These are phyloP conservation scores for Anthoceros angustus DNA, from an alignment of 225 moss, liverwort and hornwort species.

Conservation along the genomic window DNA sequence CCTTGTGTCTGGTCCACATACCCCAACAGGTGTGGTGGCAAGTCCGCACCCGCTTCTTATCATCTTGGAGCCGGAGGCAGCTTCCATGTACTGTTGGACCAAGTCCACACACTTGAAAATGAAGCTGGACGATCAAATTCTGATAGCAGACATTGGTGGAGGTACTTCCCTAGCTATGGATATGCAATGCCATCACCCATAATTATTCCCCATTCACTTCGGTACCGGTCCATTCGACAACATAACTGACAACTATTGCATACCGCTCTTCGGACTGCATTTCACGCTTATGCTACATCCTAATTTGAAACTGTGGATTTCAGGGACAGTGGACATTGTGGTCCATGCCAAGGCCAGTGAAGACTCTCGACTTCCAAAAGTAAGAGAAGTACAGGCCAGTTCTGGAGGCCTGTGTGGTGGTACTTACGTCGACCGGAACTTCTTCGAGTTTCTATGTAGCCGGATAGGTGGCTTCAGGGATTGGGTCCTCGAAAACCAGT, in stretches of 20 bases:
- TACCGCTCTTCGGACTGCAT: too few species aligned
- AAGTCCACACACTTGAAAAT: slow-evolving; percentile 7
- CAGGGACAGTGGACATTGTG: slow-evolving; percentile 5
- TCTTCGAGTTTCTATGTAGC: slow-evolving; percentile 17
- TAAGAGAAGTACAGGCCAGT: slow-evolving; percentile 24
- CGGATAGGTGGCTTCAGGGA: slow-evolving; percentile 27
- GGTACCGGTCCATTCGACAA: too few species aligned
- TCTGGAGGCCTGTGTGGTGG: slow-evolving; percentile 52
- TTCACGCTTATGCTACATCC: too few species aligned
- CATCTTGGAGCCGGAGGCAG: slow-evolving; percentile 52
- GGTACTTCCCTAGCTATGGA: slow-evolving; percentile 6
- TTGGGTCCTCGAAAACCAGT: slow-evolving; percentile 14
- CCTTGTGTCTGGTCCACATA: slow-evolving; percentile 15
- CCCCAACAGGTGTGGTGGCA: background rate
- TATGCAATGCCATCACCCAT: too few species aligned
- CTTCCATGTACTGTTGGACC: slow-evolving; percentile 35
- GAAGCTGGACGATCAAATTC: slow-evolving; percentile 23
- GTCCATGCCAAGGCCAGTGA: background rate
- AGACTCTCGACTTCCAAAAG: background rate
- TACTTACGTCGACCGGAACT: slow-evolving; percentile 23
- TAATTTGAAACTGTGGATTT: background rate
- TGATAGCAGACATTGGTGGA: slow-evolving; percentile 57
- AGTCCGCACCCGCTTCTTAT: slow-evolving; percentile 27
- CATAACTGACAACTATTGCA: too few species aligned
- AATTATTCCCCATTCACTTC: too few species aligned